A percentile compares a stretch with the other conserved stretches of the same genome.
These are phyloP conservation scores for Sambucus nigra DNA, from an alignment of 129 eudicot species.

Conservation along the genomic window DNA sequence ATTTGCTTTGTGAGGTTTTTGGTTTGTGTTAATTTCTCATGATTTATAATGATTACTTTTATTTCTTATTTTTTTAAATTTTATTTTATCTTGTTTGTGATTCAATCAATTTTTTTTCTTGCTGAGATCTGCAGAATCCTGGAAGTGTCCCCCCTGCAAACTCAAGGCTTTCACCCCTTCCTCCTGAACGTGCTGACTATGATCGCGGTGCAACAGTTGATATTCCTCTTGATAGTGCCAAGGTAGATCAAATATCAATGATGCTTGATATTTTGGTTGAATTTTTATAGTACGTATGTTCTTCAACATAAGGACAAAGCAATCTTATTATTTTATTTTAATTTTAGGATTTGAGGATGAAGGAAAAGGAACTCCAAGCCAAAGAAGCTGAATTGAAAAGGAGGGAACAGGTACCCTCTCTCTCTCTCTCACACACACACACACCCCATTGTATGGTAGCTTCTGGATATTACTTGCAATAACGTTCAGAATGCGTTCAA, in stretches of 20 bases:
- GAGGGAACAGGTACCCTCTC: constrained; percentile 61
- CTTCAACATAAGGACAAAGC: background rate
- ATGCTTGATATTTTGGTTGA: background rate
- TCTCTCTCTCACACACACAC: no score
- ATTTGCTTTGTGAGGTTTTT: no score
- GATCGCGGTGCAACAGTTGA: constrained; percentile 65
- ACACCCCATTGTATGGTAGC: background rate
- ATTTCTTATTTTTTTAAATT: no score
- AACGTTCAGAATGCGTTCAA: background rate
- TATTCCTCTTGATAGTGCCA: constrained; percentile 76
- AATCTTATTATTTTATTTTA: constrained; percentile 1
- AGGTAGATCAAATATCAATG: constrained; percentile 16
- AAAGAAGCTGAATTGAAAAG: constrained; percentile 79
- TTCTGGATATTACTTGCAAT: background rate
- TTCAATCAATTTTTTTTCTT: background rate
- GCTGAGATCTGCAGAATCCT: constrained; percentile 42
- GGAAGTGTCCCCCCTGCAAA: constrained; percentile 78
- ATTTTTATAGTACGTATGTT: background rate
- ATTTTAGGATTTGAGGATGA: constrained; percentile 57
- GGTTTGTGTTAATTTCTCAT: no score
- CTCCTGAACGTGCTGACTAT: constrained; percentile 84
- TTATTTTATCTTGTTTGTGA: background rate
- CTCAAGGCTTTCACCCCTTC: constrained; percentile 75
- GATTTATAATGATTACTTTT: no score
- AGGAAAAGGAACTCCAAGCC: constrained; percentile 80